A percentile compares a stretch with the other conserved stretches of the same genome.
These are phyloP conservation scores for Eruca vesicaria DNA, from an alignment of 441 rosid species.

Conservation along the genomic window DNA sequence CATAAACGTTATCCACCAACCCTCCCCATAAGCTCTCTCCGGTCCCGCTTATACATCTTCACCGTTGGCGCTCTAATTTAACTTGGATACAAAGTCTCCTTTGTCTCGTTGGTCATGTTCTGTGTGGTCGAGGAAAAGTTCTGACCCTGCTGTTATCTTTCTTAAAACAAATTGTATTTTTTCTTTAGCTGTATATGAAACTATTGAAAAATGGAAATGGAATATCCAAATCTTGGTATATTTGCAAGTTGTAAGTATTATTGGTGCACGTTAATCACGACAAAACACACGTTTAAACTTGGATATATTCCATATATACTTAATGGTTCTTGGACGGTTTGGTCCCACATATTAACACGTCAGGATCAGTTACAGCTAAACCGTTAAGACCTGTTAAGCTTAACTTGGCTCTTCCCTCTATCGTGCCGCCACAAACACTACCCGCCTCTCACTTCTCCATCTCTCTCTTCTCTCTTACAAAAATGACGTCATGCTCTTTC, in stretches of 20 bases:
- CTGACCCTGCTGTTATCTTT: too few relatives aligned
- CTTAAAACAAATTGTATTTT: too few relatives aligned
- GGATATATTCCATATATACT: not conserved
- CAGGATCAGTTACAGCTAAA: not conserved
- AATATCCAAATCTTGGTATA: not conserved
- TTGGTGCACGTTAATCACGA: not conserved
- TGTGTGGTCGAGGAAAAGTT: too few relatives aligned
- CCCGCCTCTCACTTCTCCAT: constrained; percentile 21
- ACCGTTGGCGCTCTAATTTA: too few relatives aligned
- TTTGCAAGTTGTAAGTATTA: not conserved
- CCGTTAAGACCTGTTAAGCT: constrained; percentile 9
- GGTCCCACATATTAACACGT: not conserved
- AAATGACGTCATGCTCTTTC: constrained; percentile 11
- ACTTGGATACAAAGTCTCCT: too few relatives aligned
- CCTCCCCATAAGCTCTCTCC: too few relatives aligned
- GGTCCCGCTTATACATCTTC: too few relatives aligned
- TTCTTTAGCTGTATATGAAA: too few relatives aligned
- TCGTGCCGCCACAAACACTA: constrained; percentile 14
- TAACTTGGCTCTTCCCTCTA: not conserved
- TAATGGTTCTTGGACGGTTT: not conserved
- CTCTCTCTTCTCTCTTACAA: not conserved
- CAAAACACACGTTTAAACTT: not conserved
- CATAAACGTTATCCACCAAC: too few relatives aligned
- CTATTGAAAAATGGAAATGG: not conserved
- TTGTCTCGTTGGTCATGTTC: too few relatives aligned